Evolutionary conservation across 1,139 yeast genomes (phyloP).

Genomic region (Candida sojae): DNA sequence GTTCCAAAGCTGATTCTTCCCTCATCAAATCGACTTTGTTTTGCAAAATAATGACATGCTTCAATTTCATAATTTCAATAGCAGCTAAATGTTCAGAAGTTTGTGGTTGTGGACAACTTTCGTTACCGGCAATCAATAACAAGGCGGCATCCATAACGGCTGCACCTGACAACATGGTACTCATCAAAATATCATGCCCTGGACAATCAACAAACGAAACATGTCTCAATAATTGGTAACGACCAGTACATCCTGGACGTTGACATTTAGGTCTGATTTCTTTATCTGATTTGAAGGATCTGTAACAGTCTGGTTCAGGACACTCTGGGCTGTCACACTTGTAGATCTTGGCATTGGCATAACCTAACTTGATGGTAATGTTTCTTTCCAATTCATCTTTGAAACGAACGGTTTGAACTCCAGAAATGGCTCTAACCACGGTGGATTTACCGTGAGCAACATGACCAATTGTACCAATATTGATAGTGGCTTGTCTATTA

Average conservation of each 20-base stretch:
- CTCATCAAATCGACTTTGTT: conserved; percentile 99
- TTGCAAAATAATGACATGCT: conserved; percentile 94
- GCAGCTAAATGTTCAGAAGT: conserved; percentile 99
- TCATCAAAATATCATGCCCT: conserved; percentile 99
- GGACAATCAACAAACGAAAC: conserved; percentile 99
- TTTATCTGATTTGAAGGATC: conserved; percentile 90
- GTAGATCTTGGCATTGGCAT: conserved; percentile 98
- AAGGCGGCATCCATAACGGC: conserved; percentile 99
- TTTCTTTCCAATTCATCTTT: conserved; percentile 98
- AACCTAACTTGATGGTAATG: conserved; percentile 96
- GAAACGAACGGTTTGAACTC: conserved; percentile 98
- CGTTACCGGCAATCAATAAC: conserved; percentile 95
- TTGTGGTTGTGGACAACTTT: conserved; percentile 99
- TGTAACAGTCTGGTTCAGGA: conserved; percentile 94
- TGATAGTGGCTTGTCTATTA: conserved; percentile 98
- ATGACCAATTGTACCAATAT: conserved; percentile 98
- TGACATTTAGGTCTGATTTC: conserved; percentile 93
- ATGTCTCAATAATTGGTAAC: conserved; percentile 89
- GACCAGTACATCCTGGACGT: conserved; percentile 78
- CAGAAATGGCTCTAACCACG: conserved; percentile 97
- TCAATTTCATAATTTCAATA: conserved; percentile 97
- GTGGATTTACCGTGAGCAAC: conserved; percentile 97
- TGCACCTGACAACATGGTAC: conserved; percentile 99
- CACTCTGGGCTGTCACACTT: conserved; percentile 85
- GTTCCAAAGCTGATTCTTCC: conserved; percentile 95